A percentile compares a stretch with the other conserved stretches of the same genome.
These are phyloP conservation scores for Leishmania tropica DNA, from an alignment of 208 protist species.

Conservation along the genomic window DNA sequence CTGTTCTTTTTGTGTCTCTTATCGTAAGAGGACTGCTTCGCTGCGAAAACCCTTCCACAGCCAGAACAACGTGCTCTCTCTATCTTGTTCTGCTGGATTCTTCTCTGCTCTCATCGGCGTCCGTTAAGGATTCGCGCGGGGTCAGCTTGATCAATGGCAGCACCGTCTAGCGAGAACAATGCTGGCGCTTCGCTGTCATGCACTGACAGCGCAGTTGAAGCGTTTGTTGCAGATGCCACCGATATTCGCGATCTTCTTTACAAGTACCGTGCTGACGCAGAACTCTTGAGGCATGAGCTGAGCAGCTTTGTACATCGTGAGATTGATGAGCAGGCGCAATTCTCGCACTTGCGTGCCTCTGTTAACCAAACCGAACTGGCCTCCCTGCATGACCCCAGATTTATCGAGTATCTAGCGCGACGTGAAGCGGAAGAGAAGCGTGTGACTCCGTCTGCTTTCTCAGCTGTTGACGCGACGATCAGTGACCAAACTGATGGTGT, in stretches of 20 bases:
- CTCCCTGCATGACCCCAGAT: conserved; percentile 8
- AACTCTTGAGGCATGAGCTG: conserved; percentile 9
- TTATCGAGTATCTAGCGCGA: conserved; percentile 15
- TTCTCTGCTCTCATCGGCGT: background rate
- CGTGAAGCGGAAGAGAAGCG: background rate
- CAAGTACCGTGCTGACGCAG: conserved; percentile 8
- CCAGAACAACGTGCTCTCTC: background rate
- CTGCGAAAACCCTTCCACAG: background rate
- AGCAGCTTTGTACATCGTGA: conserved; percentile 22
- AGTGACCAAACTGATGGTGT: background rate
- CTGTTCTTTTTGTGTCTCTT: background rate
- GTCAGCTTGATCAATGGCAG: background rate
- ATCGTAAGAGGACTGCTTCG: background rate
- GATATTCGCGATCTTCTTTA: conserved; percentile 23
- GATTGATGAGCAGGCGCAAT: conserved; percentile 23
- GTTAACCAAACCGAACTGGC: conserved; percentile 19
- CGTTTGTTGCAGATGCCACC: conserved; percentile 16
- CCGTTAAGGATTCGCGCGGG: background rate
- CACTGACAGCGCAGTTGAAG: background rate
- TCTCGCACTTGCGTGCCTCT: conserved; percentile 19
- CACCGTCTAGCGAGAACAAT: background rate
- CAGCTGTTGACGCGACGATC: background rate
- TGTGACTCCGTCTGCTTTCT: background rate
- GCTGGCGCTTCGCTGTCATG: background rate
- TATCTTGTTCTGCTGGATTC: background rate